Conservation (phyloP, 768 basidiomycete species). For the Suillus paluster region DNA sequence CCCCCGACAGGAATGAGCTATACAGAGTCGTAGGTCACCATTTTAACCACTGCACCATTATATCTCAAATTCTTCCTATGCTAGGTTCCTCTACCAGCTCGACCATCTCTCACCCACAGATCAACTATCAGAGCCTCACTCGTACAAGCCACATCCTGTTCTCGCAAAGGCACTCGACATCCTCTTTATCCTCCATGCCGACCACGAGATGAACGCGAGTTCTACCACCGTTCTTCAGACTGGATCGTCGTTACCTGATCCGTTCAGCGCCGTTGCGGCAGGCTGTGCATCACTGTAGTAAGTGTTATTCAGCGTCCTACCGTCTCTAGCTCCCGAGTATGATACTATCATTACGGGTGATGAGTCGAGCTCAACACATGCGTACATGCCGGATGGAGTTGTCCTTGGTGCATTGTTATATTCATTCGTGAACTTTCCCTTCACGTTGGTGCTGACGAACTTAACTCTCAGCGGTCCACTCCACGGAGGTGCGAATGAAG, state of each 20-base stretch:
- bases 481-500: slow-evolving; percentile 86
- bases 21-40: slow-evolving; percentile 65
- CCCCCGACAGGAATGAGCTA: slow-evolving; percentile 86
- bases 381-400: neutral
- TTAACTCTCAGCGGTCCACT: slow-evolving; percentile 31
- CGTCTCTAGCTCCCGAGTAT: too few species aligned
- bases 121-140: slow-evolving; percentile 36
- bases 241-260: slow-evolving; percentile 88
- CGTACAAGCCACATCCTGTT: slow-evolving; percentile 79
- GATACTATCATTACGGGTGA: too few species aligned
- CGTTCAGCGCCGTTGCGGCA: slow-evolving; percentile 86
- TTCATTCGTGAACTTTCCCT: neutral
- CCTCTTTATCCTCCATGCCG: slow-evolving; percentile 86
- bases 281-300: slow-evolving; percentile 90
- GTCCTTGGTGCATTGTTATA: neutral
- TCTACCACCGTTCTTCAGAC: slow-evolving; percentile 88
- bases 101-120: slow-evolving; percentile 62
- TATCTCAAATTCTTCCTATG: neutral
- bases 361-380: neutral
- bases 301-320: slow-evolving; percentile 33
- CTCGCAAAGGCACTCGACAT: slow-evolving; percentile 88
- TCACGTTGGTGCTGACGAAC: neutral
- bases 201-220: slow-evolving; percentile 90
- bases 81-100: slow-evolving; percentile 88
- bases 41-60: neutral